Conservation (phyloP, 768 basidiomycete species). For the Serendipita sp. region DNA sequence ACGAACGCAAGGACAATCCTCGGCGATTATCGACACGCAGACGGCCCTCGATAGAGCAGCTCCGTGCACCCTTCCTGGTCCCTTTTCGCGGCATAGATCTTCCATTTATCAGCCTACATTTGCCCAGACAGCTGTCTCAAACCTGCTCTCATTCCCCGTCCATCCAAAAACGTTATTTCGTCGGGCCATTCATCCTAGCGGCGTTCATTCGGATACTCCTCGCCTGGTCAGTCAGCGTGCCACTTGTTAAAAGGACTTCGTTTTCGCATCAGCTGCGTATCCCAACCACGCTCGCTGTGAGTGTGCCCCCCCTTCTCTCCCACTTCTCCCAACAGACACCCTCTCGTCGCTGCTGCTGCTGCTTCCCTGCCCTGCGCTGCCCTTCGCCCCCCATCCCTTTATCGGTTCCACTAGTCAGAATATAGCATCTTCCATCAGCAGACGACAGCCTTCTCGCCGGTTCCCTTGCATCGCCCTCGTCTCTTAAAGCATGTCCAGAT, state of each 20-base stretch:
- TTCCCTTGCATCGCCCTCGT: background rate
- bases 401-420: too few relatives aligned
- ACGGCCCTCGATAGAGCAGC: background rate
- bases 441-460: background rate
- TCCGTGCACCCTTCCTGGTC: background rate
- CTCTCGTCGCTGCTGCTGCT: background rate
- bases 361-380: background rate
- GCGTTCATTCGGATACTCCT: slow-evolving; percentile 6
- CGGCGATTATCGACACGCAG: background rate
- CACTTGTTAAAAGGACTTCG: background rate
- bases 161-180: background rate
- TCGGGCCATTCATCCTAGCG: background rate
- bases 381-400: too few relatives aligned
- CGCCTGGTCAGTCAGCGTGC: background rate
- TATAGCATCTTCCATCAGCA: background rate
- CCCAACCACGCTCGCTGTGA: background rate
- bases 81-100: background rate
- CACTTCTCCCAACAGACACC: background rate
- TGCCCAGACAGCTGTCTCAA: too few relatives aligned
- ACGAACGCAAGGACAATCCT: background rate
- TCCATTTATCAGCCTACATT: background rate
- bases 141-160: background rate
- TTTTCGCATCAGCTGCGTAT: background rate
- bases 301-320: background rate
- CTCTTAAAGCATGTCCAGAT: background rate